Conservation (phyloP, 805 yeast species). For the Saturnispora hagleri region DNA sequence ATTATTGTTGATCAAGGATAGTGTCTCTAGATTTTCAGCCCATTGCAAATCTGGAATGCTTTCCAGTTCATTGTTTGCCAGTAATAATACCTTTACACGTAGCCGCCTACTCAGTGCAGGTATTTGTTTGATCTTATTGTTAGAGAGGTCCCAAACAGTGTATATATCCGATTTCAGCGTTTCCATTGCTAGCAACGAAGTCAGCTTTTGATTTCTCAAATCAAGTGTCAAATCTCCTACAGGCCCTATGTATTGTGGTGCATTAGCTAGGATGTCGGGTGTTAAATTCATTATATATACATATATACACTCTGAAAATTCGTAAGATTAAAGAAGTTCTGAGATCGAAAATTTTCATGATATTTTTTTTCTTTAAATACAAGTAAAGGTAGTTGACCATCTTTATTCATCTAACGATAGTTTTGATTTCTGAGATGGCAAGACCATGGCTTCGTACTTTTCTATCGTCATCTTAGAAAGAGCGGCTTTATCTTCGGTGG, state of each 20-base stretch:
- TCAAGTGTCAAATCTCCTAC: conserved; percentile 34
- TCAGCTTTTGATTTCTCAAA: conserved; percentile 32
- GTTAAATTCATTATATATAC: conserved; percentile 43
- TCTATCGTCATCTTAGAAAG: conserved; percentile 41
- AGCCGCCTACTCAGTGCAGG: conserved; percentile 37
- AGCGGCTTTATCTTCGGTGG: conserved; percentile 51
- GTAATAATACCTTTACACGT: conserved; percentile 43
- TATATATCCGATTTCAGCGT: conserved; percentile 27
- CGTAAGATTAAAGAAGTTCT: not conserved
- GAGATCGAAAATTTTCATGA: not conserved
- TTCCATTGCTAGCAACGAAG: conserved; percentile 32
- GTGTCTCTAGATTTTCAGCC: conserved; percentile 35
- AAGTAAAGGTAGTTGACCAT: not conserved
- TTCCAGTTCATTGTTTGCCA: conserved; percentile 54
- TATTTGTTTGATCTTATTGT: conserved; percentile 57
- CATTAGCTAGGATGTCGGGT: conserved; percentile 37
- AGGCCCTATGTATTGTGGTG: conserved; percentile 44
- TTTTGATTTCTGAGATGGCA: conserved; percentile 53
- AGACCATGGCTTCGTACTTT: conserved; percentile 42
- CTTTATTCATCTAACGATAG: conserved; percentile 39
- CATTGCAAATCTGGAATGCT: conserved; percentile 28
- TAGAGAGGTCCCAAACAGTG: conserved; percentile 63
- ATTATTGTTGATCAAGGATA: conserved; percentile 46
- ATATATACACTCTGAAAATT: not conserved
- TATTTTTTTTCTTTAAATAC: not conserved